Conservation (phyloP, 768 basidiomycete genomes). For the Tulasnella sp. region DNA sequence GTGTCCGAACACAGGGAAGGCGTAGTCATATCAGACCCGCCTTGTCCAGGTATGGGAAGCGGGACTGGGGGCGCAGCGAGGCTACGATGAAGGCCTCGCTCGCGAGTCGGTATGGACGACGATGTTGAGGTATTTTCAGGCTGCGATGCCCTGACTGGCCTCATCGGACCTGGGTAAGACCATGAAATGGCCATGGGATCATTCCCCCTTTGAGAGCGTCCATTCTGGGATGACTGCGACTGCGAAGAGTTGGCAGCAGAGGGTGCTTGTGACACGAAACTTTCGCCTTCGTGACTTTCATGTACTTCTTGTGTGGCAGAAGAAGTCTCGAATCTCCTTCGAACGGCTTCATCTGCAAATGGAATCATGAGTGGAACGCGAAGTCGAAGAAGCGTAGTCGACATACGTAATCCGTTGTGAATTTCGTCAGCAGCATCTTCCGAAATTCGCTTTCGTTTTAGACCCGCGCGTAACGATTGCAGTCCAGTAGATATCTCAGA, state of each 20-base stretch:
- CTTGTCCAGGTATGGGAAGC: slow-evolving; percentile 3
- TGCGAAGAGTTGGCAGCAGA: slow-evolving; percentile 4
- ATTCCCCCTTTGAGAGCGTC: not conserved
- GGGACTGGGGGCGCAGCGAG: slow-evolving; percentile 24
- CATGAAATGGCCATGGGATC: slow-evolving; percentile 10
- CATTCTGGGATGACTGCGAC: not conserved
- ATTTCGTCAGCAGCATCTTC: not conserved
- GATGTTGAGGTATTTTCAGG: not conserved
- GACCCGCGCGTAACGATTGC: slow-evolving; percentile 17
- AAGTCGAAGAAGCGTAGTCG: not conserved
- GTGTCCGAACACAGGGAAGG: slow-evolving; percentile 32
- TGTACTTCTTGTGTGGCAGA: not conserved
- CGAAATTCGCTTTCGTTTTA: slow-evolving; percentile 22
- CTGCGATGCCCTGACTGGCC: not conserved
- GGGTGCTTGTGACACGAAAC: not conserved
- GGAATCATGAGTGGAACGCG: not conserved
- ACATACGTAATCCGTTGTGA: slow-evolving; percentile 19
- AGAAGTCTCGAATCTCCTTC: not conserved
- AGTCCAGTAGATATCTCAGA: slow-evolving; percentile 20
- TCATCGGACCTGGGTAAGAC: slow-evolving; percentile 13
- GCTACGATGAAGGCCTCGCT: slow-evolving; percentile 14
- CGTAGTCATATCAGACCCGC: slow-evolving; percentile 27
- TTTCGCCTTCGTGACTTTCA: not conserved
- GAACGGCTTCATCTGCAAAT: slow-evolving; percentile 3
- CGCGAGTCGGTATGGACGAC: not conserved